Evolutionary conservation across 2,329 filamentous ascomycete genomes (phyloP).

Genomic region (Pezicula rhizophila): DNA sequence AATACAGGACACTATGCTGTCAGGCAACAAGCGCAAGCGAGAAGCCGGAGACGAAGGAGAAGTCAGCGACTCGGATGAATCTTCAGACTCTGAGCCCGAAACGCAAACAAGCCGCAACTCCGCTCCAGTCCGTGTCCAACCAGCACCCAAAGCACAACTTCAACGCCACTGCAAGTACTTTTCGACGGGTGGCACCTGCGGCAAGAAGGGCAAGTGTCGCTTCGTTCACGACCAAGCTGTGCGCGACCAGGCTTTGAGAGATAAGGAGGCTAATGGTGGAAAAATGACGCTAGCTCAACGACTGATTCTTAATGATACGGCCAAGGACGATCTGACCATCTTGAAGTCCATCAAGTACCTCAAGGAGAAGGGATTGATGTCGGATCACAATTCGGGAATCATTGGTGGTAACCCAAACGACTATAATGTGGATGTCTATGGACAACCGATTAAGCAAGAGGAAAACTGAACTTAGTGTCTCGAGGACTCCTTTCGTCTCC

Average conservation of each 20-base stretch:
- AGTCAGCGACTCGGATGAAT: conserved; percentile 29
- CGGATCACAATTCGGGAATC: conserved; percentile 16
- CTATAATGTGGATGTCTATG: neutral
- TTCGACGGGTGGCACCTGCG: conserved; percentile 61
- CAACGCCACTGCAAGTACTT: conserved; percentile 66
- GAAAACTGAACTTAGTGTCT: neutral
- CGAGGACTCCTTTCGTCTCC: no score
- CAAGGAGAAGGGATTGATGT: conserved; percentile 38
- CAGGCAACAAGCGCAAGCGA: conserved; percentile 62
- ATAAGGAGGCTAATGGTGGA: conserved; percentile 59
- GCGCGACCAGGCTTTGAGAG: conserved; percentile 56
- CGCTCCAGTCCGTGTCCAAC: conserved; percentile 28
- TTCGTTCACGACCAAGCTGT: conserved; percentile 62
- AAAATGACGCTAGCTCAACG: conserved; percentile 62
- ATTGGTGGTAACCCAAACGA: conserved; percentile 1
- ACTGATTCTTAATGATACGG: conserved; percentile 60
- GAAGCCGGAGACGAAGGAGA: conserved; percentile 63
- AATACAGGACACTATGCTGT: conserved; percentile 29
- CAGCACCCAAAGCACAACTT: conserved; percentile 52
- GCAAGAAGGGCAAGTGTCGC: conserved; percentile 70
- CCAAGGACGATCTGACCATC: conserved; percentile 60
- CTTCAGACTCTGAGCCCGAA: conserved; percentile 55
- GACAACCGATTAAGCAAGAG: neutral
- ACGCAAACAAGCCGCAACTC: conserved; percentile 42
- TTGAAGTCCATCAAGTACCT: conserved; percentile 62